These are phyloP conservation scores for Phanerochaete sordida DNA, from an alignment of 768 basidiomycete genomes.

Conservation along the genomic window DNA sequence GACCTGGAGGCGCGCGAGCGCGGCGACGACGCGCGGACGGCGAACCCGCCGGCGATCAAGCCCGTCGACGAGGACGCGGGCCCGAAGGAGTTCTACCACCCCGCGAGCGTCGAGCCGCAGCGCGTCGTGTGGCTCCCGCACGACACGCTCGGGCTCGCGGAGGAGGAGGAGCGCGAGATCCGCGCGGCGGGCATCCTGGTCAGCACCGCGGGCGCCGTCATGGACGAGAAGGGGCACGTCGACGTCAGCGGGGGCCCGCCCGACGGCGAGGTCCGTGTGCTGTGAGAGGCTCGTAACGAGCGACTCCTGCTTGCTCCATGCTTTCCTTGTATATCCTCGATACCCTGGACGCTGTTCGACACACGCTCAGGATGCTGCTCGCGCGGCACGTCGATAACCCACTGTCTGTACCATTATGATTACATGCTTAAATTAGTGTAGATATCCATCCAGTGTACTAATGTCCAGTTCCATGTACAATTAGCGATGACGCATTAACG, in stretches of 20 bases:
- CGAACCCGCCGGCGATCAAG: conserved; percentile 13
- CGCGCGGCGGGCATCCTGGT: conserved; percentile 48
- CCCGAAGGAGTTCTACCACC: conserved; percentile 79
- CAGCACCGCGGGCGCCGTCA: conserved; percentile 44
- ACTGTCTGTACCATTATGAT: neutral
- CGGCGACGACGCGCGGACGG: neutral
- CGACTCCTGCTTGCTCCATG: too few species aligned
- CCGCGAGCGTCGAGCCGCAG: conserved; percentile 72
- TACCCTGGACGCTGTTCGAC: neutral
- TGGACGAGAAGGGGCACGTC: conserved; percentile 63
- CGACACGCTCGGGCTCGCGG: conserved; percentile 64
- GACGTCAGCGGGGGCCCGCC: conserved; percentile 46
- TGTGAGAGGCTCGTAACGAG: conserved; percentile 1
- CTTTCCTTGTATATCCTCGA: too few species aligned
- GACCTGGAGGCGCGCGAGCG: too few species aligned
- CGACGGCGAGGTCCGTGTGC: conserved; percentile 17
- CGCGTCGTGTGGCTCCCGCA: conserved; percentile 81
- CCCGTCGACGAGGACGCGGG: conserved; percentile 23
- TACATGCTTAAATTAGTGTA: too few species aligned
- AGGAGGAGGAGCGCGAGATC: conserved; percentile 60
- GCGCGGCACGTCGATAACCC: neutral
- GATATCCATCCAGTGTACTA: too few species aligned
- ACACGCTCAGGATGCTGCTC: neutral
- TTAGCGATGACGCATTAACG: neutral
- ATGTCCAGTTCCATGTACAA: too few species aligned